Base-by-base conservation (phyloP, 2,329 filamentous ascomycete species). In the Fusarium ramigenum region DNA sequence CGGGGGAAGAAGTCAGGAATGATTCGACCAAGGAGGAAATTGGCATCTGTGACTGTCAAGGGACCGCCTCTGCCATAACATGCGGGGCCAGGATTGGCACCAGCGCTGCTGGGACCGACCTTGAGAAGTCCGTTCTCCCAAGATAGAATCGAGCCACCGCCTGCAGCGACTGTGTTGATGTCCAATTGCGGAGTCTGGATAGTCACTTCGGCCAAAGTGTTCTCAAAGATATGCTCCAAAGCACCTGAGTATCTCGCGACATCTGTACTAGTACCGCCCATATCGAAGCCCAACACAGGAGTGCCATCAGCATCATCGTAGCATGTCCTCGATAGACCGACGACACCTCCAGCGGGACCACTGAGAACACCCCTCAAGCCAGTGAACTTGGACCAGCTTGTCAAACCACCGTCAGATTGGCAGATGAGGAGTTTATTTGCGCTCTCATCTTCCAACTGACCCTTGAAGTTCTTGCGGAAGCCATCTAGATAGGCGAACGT, bases 151-250 rank as follows among this genome's bases (percentile, higher is more conserved):
- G 83, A 85, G 11, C 86, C 86, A 42, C 86, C 86, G 7, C 85
- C 85, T 23, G 85, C 85, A 12, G 85, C 85, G 5, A 94, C 92
- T 1, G 92, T 94, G 79, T 93, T 93, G 81, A 94, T 93, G 75
- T 94, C 92, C 4, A 93, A 85, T 75, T 93, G 92, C 0, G 92
- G 92, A 4, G 89, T 91, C 67, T 93, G 91, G 18, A 93, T 92
- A 1, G 91, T 91, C 2, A 93, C 89, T 32, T 91, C 90, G 0
- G 91, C 91, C 8, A 92, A 90, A 2, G 91, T 93, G 3, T 90
- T 92, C 72, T 93, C 91, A 63, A 93, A 93, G 18, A 93, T 90
- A 74, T 94, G 91, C 63, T 93, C 92, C 71, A 93, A 90, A 44
- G 89, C 85, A 16, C 92, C 92, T 9, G 89, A 89, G 74, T 92